Evolutionary conservation across 1,284 basidiomycete species (phyloP), one percentile per base, ranked within the genome.

Genomic region (Ceratobasidium sp.): DNA sequence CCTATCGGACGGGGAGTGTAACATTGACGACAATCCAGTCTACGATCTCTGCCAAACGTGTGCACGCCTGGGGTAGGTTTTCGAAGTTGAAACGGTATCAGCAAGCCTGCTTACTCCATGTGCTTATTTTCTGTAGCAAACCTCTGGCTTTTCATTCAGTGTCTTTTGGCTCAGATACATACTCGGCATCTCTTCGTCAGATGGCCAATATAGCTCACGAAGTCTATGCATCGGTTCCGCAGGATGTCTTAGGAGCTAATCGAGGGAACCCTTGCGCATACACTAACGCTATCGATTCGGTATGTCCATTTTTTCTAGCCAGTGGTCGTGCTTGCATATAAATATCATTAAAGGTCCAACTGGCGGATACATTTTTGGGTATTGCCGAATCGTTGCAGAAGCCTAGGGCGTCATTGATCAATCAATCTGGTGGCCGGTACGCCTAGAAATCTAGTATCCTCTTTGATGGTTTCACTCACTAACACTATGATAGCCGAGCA

Each of bases 281-380:
- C 78, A 81, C 84, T 0, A 81, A 84, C 71, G 89, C 88, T 0
- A 82, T 89, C 1, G 87, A 90, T 78, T 86, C 87, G 54, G 89
- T 89, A 74, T 71, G 85, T n/a, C n/a, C n/a, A n/a, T 48, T 33
- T 17, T 24, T n/a, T 24, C 4, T 5, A 41, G 36, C 36, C 11
- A 11, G 36, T 41, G 6, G 11, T 41, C 4, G 36, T 5, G 11
- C 4, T 41, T 44, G 60, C 4, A 47, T 14, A 19, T 24, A 17
- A 17, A 45, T 17, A 22, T 1, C 36, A 53, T 14, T 8, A 33
- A 75, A 90, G 89, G 83, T 89, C 22, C 85, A 85, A 76, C 85
- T 90, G 0, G 85, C 89, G 0, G 83, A 89, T 75, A 88, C 89
- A 0, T 90, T 90, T 84, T 80, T 90, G n/a, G 87, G 86, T 7